Base-by-base conservation (phyloP, 345 rosid species). In the Populus alba region DNA sequence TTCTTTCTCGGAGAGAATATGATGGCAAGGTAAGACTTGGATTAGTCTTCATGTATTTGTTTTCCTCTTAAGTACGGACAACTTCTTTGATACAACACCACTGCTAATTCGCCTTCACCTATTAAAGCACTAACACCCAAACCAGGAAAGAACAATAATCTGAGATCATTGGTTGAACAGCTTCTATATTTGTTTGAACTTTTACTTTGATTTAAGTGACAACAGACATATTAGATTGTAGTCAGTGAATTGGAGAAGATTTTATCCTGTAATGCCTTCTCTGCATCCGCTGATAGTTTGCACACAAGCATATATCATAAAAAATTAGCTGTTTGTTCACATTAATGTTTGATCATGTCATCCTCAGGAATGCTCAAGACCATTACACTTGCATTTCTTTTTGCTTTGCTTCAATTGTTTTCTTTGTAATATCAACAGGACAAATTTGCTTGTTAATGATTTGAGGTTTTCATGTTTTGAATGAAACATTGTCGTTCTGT, bases 1-100 rank as follows among this genome's bases (percentile, higher is more conserved):
- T 91, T 78, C 91, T 91, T 76, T 88, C 89, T 49, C 81, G 92
- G 35, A 85, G 91, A 80, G 97, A 92, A 82, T 92, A 92, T 45
- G 97, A 92, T 86, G 97, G 97, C 85, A 92, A 92, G 93, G 97
- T 92, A 78, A 66, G 68, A 35, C 29, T 43, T 29, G 15, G 22
- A 3, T 13, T 22, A 41, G 1, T 22, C 22, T 33, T 11, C 23
- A 10, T 59, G 15, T 59, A 12, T 23, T 3, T 23, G 5, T 59
- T 57, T 45, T 73, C 23, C n/a, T 15, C 8, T 37, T 17, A 74
- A 27, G 22, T 74, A 9, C 33, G 11, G 1, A 18, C 45, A 11
- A 27, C 16, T 41, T 41, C 47, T 41, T 41, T 41, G 15, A 41
- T 41, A 12, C 11, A 12, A 41, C 47, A 41, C 47, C 47, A 41